Evolutionary conservation across 2,329 filamentous ascomycete genomes (phyloP).

Genomic region (Talaromyces sp.): DNA sequence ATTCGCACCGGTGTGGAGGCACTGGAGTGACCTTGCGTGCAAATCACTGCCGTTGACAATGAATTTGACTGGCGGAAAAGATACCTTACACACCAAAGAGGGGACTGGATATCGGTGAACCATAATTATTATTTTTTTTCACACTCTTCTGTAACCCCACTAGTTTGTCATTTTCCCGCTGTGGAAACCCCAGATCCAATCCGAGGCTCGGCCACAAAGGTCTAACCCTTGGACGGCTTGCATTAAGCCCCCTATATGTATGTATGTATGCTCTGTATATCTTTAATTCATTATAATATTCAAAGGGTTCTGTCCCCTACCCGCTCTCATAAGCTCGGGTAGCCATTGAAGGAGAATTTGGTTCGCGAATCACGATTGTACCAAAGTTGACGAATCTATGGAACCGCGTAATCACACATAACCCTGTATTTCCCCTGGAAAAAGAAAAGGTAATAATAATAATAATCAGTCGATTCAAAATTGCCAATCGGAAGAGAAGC

Average conservation of each 20-base stretch:
- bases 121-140: not conserved
- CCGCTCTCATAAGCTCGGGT: too few relatives aligned
- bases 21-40: slow-evolving; percentile 3
- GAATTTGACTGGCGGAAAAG: slow-evolving; percentile 2
- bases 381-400: not conserved
- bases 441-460: not conserved
- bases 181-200: slow-evolving; percentile 26
- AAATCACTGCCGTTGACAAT: slow-evolving; percentile 17
- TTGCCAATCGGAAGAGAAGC: not conserved
- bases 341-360: not conserved
- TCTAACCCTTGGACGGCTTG: slow-evolving; percentile 12
- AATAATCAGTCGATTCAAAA: not conserved
- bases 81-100: not conserved
- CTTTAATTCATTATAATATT: not conserved
- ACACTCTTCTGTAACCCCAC: slow-evolving; percentile 17
- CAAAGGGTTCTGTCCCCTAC: too few relatives aligned
- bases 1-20: slow-evolving; percentile 9
- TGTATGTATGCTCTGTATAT: not conserved
- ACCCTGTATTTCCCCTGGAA: not conserved
- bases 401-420: not conserved
- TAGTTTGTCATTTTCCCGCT: slow-evolving; percentile 23
- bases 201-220: slow-evolving; percentile 3
- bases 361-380: not conserved
- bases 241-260: not conserved
- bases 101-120: slow-evolving; percentile 12